These are phyloP conservation scores for Fusarium multiceps DNA, from an alignment of 2,329 filamentous ascomycete species.

Conservation along the genomic window DNA sequence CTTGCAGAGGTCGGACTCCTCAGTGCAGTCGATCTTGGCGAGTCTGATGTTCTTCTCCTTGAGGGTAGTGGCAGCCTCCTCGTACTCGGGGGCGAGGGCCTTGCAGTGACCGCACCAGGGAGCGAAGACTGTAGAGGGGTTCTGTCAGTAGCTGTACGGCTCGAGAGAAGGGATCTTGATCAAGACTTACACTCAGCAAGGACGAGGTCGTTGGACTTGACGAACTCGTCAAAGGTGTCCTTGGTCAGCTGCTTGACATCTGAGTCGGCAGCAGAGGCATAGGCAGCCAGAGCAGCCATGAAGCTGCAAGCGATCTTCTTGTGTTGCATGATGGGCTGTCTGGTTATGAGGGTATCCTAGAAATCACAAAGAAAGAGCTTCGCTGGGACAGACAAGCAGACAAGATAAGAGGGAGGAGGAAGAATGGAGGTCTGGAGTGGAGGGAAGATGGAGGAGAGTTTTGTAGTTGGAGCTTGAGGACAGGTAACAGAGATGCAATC, in stretches of 20 bases:
- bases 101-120: constrained; percentile 99
- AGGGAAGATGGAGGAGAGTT: constrained; percentile 48
- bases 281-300: constrained; percentile 65
- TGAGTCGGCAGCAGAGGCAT: constrained; percentile 73
- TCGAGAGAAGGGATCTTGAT: background rate
- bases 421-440: constrained; percentile 34
- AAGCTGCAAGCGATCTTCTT: constrained; percentile 65
- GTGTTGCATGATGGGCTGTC: constrained; percentile 58
- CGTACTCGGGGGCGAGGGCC: constrained; percentile 92
- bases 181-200: constrained; percentile 89
- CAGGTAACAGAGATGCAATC: constrained; percentile 33
- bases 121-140: constrained; percentile 76
- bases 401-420: constrained; percentile 30
- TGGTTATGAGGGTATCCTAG: constrained; percentile 40
- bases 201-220: constrained; percentile 87
- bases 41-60: constrained; percentile 90
- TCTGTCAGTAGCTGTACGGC: constrained; percentile 52
- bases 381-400: constrained; percentile 34
- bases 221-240: constrained; percentile 87
- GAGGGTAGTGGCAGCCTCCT: constrained; percentile 83
- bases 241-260: constrained; percentile 88
- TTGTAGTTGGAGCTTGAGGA: constrained; percentile 49
- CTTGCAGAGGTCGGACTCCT: constrained; percentile 91
- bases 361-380: constrained; percentile 37
- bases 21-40: constrained; percentile 94